Conservation (phyloP, 2,329 filamentous ascomycete species). For the Clarireedia hainanense region DNA sequence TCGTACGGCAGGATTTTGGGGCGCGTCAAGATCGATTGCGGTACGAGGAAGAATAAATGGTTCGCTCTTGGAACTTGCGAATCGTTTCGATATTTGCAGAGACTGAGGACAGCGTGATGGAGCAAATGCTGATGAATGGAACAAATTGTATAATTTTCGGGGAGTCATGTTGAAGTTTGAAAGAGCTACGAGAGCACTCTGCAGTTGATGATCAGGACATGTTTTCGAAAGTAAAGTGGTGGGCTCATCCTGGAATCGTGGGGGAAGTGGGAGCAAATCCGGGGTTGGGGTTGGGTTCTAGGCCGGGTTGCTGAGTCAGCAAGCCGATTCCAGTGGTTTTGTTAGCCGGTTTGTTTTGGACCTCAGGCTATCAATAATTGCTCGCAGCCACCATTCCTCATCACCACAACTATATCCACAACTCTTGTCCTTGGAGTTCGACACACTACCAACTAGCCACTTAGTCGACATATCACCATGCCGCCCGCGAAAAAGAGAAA, state of each 20-base stretch:
- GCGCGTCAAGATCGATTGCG: constrained; percentile 46
- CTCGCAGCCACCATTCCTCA: background rate
- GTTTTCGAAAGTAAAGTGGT: no score
- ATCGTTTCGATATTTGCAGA: constrained; percentile 8
- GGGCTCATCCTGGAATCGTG: no score
- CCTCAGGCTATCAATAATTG: background rate
- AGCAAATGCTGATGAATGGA: no score
- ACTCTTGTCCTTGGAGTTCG: background rate
- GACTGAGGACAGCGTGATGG: background rate
- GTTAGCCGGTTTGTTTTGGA: background rate
- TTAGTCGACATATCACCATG: constrained; percentile 24
- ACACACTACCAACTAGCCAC: background rate
- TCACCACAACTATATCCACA: constrained; percentile 5
- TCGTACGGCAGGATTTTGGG: constrained; percentile 35
- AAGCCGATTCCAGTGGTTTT: background rate
- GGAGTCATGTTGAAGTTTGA: no score
- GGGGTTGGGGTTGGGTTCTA: background rate
- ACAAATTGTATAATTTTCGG: no score
- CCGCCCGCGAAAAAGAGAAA: constrained; percentile 40
- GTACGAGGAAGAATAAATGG: constrained; percentile 33
- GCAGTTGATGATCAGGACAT: no score
- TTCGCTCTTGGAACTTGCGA: constrained; percentile 9
- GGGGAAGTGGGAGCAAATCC: constrained; percentile 1
- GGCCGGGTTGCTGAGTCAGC: background rate
- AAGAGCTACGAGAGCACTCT: no score